phyloP scores from a whole-genome alignment of 179 eudicot genomes.

The Silene vulgaris region DNA sequence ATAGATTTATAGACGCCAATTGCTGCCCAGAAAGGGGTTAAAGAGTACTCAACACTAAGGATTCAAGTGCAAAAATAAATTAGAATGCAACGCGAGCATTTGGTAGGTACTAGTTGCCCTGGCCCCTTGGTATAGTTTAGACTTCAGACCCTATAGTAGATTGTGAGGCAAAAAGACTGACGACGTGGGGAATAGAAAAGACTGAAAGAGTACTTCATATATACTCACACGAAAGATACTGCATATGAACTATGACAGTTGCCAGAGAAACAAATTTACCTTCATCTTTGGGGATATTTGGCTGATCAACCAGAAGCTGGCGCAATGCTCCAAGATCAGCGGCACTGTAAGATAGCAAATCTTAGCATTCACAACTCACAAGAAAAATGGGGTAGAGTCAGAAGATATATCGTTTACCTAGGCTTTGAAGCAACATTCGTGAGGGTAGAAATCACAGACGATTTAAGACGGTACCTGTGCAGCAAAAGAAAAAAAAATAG shows the following conservation, averaged over 20 bases:
- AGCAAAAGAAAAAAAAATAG: slow-evolving; percentile 17
- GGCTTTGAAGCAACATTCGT: slow-evolving; percentile 43
- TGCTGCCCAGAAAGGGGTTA: neutral
- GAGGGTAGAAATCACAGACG: slow-evolving; percentile 59
- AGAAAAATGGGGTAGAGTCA: neutral
- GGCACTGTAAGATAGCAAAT: slow-evolving; percentile 34
- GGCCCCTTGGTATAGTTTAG: neutral
- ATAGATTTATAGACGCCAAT: neutral
- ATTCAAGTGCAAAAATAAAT: neutral
- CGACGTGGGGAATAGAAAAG: neutral
- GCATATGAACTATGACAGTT: neutral
- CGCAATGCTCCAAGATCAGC: slow-evolving; percentile 60
- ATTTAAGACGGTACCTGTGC: slow-evolving; percentile 62
- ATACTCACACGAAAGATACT: neutral
- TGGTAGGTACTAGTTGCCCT: neutral
- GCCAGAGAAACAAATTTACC: slow-evolving; percentile 36
- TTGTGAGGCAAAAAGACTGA: neutral
- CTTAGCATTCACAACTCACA: slow-evolving; percentile 2
- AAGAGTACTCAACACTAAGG: neutral
- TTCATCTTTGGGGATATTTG: slow-evolving; percentile 74
- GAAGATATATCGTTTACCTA: slow-evolving; percentile 32
- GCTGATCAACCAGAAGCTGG: slow-evolving; percentile 81
- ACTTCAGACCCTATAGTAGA: no score
- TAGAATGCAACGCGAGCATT: neutral
- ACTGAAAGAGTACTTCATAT: neutral